Conservation (phyloP, 2,329 filamentous ascomycete species). For the Cercospora citrullina region DNA sequence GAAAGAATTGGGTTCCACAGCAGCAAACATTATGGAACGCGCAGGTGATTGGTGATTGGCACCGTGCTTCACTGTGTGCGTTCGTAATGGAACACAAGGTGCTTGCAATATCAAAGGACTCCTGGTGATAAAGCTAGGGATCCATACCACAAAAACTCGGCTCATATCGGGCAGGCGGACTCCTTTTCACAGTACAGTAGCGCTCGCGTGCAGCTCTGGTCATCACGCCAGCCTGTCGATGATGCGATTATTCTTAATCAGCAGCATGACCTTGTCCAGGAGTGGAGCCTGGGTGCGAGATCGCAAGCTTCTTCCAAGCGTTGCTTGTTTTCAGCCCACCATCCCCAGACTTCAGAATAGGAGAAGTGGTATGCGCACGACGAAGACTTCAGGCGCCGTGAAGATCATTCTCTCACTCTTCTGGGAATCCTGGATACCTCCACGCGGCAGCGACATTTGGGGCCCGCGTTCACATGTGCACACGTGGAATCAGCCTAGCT, state of each 20-base stretch:
- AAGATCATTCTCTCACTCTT: background rate
- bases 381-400: background rate
- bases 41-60: background rate
- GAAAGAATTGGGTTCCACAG: background rate
- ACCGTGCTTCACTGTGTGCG: background rate
- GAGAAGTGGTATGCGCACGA: background rate
- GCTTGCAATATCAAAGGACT: background rate
- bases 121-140: background rate
- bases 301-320: background rate
- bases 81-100: background rate
- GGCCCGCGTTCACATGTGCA: background rate
- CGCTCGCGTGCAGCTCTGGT: background rate
- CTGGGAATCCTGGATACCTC: background rate
- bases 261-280: background rate
- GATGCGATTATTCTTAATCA: background rate
- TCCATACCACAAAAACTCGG: background rate
- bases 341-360: background rate
- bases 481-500: background rate
- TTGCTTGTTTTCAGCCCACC: background rate
- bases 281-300: background rate
- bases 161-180: background rate
- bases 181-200: background rate
- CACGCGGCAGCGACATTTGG: background rate
- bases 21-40: background rate
- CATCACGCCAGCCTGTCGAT: background rate